Evolutionary conservation across 192 early-diverging fungal genomes (phyloP), one percentile per base, ranked within the genome.

Genomic region (Radiomyces spectabilis): DNA sequence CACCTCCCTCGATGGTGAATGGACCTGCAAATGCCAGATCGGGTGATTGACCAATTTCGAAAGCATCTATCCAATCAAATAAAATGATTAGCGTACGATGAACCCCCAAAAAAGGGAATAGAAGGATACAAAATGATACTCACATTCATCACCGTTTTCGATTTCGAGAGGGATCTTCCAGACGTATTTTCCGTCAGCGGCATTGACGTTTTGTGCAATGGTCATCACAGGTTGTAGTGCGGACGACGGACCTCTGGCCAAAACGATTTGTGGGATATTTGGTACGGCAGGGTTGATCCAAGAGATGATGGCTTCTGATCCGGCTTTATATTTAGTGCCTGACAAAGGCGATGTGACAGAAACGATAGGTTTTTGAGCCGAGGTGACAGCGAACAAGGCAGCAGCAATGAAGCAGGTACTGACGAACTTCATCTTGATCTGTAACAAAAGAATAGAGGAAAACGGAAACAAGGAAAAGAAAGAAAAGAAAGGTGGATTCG

Each of bases 1-100:
- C 34, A 22, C 53, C 40, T 24, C 51, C 60, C 41, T 59, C 41
- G 42, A 66, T 53, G 25, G 41, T 47, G 43, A 66, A 66, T 24
- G 56, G 55, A 41, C 63, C 63, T 41, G 63, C 48, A 52, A 53
- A 66, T 12, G 55, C 50, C 12, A 66, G 22, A 25, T 66, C 55
- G 15, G 63, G 63, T 10, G 63, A 58, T 12, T 37, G 52, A 34
- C 63, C 63, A 16, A 66, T 53, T 49, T 58, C 51, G 16, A 66
- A 54, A 16, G 63, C 63, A 26, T 66, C 61, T 63, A 22, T 27
- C 15, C 24, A 48, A 48, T 33, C 0, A 65, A 22, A 16, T 41
- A 38, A 51, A 5, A 51, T 1, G 13, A 15, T 24, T 51, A 51
- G 29, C n/a, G n/a, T n/a, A n/a, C n/a, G n/a, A n/a, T n/a, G n/a